These are phyloP conservation scores for Heliamphora pulchella DNA, from an alignment of 179 eudicot genomes.

Conservation along the genomic window DNA sequence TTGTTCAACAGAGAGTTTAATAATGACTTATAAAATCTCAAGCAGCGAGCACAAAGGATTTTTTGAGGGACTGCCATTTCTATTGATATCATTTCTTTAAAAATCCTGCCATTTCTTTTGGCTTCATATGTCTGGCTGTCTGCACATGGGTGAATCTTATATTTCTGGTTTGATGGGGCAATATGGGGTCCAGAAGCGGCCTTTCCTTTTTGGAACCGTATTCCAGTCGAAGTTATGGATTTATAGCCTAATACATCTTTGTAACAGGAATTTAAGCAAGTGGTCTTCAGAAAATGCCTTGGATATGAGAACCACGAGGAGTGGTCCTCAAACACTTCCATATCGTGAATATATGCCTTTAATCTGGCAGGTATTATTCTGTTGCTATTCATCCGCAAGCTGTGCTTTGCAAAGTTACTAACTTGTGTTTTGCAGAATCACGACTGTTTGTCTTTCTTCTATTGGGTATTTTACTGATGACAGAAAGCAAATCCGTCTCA, in stretches of 20 bases:
- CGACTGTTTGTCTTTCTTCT: not conserved
- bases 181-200: not conserved
- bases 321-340: conserved; percentile 26
- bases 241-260: conserved; percentile 3
- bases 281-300: conserved; percentile 32
- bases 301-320: conserved; percentile 27
- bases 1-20: too few species aligned
- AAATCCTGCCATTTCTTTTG: not conserved
- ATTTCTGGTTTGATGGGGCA: not conserved
- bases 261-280: conserved; percentile 38
- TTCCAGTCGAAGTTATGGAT: not conserved
- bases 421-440: not conserved
- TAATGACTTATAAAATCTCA: too few species aligned
- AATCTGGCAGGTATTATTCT: conserved; percentile 65
- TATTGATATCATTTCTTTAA: not conserved
- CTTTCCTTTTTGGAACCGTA: not conserved
- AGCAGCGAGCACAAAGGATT: too few species aligned
- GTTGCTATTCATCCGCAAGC: not conserved
- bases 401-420: not conserved
- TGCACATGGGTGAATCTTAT: not conserved
- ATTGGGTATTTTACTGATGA: not conserved
- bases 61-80: too few species aligned
- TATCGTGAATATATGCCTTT: conserved; percentile 85
- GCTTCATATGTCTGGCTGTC: not conserved
- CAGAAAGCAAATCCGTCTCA: not conserved